Percentiles rank a stretch among this genome's conserved stretches.
Evolutionary conservation across 257 asterid species (phyloP).

Genomic region (Sherardia arvensis): DNA sequence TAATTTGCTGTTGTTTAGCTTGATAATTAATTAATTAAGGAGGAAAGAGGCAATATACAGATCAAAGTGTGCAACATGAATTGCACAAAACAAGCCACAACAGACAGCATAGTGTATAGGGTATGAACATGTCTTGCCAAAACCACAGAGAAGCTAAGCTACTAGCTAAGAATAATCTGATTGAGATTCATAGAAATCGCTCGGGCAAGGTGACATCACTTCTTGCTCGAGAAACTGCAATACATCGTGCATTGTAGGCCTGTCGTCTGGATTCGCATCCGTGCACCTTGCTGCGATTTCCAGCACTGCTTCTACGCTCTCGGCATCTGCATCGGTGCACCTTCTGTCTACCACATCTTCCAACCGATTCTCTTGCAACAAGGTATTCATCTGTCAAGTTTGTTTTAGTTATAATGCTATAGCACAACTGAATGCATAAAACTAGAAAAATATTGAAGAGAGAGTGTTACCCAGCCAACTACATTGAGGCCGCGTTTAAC

Average conservation of each 20-base stretch:
- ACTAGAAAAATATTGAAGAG: not conserved
- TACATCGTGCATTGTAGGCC: constrained; percentile 89
- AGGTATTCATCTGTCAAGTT: constrained; percentile 58
- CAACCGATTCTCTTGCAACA: constrained; percentile 50
- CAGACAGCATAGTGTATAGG: not conserved
- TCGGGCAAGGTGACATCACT: constrained; percentile 80
- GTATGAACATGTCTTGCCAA: not conserved
- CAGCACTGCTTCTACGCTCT: constrained; percentile 72
- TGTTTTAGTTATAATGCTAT: not conserved
- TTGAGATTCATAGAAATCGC: constrained; percentile 75
- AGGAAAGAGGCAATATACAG: not conserved
- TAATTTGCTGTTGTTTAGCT: too few species aligned
- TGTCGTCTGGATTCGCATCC: constrained; percentile 66
- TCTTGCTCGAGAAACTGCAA: constrained; percentile 88
- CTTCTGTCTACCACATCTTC: constrained; percentile 62
- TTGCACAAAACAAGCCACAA: constrained; percentile 8
- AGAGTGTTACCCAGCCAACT: constrained; percentile 75
- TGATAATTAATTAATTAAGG: too few species aligned
- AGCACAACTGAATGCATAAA: not conserved
- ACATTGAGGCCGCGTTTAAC: constrained; percentile 73
- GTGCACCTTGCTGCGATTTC: constrained; percentile 89
- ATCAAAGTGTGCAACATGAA: constrained; percentile 11
- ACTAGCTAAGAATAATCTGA: constrained; percentile 63
- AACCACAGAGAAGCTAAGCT: not conserved
- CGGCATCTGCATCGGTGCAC: constrained; percentile 62